phyloP scores from a whole-genome alignment of 208 protist genomes.

The Acanthamoeba healyi region DNA sequence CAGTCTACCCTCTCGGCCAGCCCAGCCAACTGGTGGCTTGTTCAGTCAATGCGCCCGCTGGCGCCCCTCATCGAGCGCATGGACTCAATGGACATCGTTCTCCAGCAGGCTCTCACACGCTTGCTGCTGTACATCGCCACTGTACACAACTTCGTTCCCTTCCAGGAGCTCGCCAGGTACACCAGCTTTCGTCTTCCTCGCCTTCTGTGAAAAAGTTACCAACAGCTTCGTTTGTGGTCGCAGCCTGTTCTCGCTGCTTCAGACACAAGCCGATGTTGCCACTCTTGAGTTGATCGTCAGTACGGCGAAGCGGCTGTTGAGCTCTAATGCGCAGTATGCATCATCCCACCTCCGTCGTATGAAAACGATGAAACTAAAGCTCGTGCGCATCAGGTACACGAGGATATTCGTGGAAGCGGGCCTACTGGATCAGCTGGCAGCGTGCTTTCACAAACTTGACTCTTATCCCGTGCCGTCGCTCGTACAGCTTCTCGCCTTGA shows the following conservation, averaged over 20 bases:
- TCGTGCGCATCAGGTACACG: background rate
- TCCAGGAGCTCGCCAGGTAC: constrained; percentile 40
- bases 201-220: background rate
- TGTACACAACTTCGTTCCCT: constrained; percentile 36
- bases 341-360: background rate
- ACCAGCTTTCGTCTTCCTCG: background rate
- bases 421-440: constrained; percentile 49
- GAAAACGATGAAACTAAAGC: too few relatives aligned
- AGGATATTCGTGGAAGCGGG: constrained; percentile 49
- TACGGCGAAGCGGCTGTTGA: constrained; percentile 27
- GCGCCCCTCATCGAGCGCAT: constrained; percentile 38
- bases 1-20: constrained; percentile 15
- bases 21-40: constrained; percentile 37
- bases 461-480: background rate
- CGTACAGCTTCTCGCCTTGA: background rate
- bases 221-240: background rate
- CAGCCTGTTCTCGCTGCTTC: constrained; percentile 26
- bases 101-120: constrained; percentile 54
- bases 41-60: constrained; percentile 36
- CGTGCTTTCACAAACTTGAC: constrained; percentile 35
- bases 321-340: background rate
- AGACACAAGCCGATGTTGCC: background rate
- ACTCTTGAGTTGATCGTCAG: constrained; percentile 30
- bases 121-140: constrained; percentile 47
- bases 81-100: constrained; percentile 30